These are phyloP conservation scores for Spongospora subterranea DNA, from an alignment of 208 protist genomes.

Conservation along the genomic window DNA sequence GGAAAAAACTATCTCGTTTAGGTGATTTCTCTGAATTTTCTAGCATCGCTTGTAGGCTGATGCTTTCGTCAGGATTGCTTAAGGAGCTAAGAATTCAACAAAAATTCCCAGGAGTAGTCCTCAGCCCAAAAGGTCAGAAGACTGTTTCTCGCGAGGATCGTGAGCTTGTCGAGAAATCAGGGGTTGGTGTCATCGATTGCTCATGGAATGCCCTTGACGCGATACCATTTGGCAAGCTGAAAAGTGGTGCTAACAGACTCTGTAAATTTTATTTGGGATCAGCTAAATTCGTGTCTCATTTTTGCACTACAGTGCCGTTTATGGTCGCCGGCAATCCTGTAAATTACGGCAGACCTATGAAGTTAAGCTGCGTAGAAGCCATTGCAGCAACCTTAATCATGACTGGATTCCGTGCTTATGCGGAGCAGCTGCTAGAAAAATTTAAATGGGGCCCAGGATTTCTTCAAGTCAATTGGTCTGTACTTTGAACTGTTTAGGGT, in stretches of 20 bases:
- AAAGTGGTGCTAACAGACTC: constrained; percentile 47
- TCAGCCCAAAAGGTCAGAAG: constrained; percentile 83
- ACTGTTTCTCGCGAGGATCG: constrained; percentile 91
- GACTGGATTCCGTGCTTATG: constrained; percentile 82
- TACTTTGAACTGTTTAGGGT: background rate
- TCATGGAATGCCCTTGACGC: constrained; percentile 94
- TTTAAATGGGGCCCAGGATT: constrained; percentile 97
- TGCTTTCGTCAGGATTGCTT: constrained; percentile 53
- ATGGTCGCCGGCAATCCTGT: constrained; percentile 98
- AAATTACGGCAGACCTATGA: constrained; percentile 97
- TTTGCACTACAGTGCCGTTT: constrained; percentile 84
- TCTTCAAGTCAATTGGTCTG: constrained; percentile 86
- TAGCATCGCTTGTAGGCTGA: constrained; percentile 62
- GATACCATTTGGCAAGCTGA: constrained; percentile 91
- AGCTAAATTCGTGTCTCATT: background rate
- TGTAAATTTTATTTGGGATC: background rate
- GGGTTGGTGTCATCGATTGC: constrained; percentile 98
- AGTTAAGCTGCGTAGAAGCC: constrained; percentile 88
- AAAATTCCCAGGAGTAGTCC: constrained; percentile 64
- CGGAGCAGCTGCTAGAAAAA: constrained; percentile 85
- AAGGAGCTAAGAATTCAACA: constrained; percentile 14
- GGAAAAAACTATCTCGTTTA: constrained; percentile 87
- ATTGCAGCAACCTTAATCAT: constrained; percentile 66
- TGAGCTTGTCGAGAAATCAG: constrained; percentile 82
- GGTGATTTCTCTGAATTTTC: constrained; percentile 71